These are phyloP conservation scores for Auricularia cornea DNA, from an alignment of 768 basidiomycete species.

Conservation along the genomic window DNA sequence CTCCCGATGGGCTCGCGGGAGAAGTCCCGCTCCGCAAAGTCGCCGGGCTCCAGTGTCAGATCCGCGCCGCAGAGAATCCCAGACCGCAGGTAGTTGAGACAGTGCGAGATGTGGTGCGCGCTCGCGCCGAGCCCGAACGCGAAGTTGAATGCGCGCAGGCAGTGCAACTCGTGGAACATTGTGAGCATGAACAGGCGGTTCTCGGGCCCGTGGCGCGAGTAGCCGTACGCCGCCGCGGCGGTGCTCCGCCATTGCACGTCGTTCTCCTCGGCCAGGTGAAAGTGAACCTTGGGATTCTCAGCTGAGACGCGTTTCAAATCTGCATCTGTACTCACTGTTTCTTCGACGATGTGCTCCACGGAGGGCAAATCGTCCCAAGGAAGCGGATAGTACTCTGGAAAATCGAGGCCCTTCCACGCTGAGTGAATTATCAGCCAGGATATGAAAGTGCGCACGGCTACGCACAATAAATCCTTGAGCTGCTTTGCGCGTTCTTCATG, in stretches of 20 bases:
- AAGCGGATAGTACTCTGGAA: too few relatives aligned
- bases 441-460: too few relatives aligned
- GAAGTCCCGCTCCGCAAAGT: constrained; percentile 19
- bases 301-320: too few relatives aligned
- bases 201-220: constrained; percentile 24
- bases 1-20: constrained; percentile 23
- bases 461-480: too few relatives aligned
- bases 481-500: too few relatives aligned
- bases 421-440: too few relatives aligned
- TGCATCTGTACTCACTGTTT: too few relatives aligned
- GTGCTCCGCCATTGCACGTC: constrained; percentile 21
- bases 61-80: constrained; percentile 39
- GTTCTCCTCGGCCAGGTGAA: constrained; percentile 17
- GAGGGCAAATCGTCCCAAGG: background rate
- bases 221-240: constrained; percentile 20
- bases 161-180: constrained; percentile 33
- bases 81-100: constrained; percentile 41
- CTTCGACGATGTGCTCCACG: constrained; percentile 21
- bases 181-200: constrained; percentile 26
- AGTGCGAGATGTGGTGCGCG: constrained; percentile 29
- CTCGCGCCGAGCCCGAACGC: constrained; percentile 4
- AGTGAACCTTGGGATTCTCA: constrained; percentile 18
- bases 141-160: constrained; percentile 23
- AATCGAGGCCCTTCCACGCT: too few relatives aligned
- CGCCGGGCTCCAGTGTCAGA: constrained; percentile 35